Base-by-base conservation (phyloP, 1,284 basidiomycete species). In the Sanghuangporus weigelae region DNA sequence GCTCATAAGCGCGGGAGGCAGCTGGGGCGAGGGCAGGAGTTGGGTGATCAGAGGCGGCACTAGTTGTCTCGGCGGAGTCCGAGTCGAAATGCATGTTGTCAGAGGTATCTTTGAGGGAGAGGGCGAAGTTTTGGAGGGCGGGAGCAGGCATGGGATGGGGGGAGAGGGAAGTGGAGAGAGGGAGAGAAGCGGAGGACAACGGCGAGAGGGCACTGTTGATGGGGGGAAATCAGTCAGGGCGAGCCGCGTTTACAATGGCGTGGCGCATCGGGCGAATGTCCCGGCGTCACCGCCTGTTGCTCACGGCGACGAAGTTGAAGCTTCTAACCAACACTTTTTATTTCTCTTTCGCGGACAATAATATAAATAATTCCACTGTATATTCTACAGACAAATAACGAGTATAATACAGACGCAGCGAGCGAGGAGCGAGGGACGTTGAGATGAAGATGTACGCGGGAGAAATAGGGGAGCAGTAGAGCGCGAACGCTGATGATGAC, bases 111-210 rank as follows among this genome's bases (percentile, higher is more conserved):
- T 58, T 39, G 23, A 40, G 51, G 62, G 35, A 23, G 35, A 35
- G 38, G 19, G 49, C 10, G 49, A 51, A 58, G 36, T 39, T 16
- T 26, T 58, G 36, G 48, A 35, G 44, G 62, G 49, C 62, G 62
- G 57, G 46, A 21, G 63, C 59, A 14, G 51, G 58, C 58, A 64
- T 60, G 23, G 53, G 21, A 64, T 55, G 16, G 51, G 19, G n/a
- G 40, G 48, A 36, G 31, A 31, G 35, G 44, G 50, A 59, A 21
- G 61, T 51, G 63, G 36, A 39, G 62, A 39, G 57, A 49, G 49
- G 26, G 49, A 40, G 53, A 53, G 39, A 50, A 57, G 53, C 16
- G 26, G 48, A 35, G 48, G 58, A 38, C 53, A 54, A 54, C 53
- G 53, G 35, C 53, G 53, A 38, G 59, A 42, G 35, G 46, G 31